These are phyloP conservation scores for Diaporthe vaccinii DNA, from an alignment of 2,329 filamentous ascomycete species.

Conservation along the genomic window DNA sequence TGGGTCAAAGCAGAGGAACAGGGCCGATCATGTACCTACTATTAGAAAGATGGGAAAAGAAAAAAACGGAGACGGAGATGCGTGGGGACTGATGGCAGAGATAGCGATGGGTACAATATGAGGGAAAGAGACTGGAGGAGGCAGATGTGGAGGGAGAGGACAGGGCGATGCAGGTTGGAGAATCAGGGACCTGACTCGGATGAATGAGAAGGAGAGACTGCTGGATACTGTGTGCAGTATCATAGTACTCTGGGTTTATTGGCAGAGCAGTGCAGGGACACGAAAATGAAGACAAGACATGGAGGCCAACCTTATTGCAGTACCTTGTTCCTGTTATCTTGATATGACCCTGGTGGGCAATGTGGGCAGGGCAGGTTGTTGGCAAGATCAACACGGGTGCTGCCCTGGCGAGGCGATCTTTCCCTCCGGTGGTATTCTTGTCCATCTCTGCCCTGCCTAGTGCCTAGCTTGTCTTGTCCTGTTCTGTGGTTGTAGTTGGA, in stretches of 20 bases:
- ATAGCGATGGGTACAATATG: not conserved
- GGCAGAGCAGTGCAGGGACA: conserved; percentile 12
- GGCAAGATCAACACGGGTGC: conserved; percentile 6
- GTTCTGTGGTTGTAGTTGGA: not conserved
- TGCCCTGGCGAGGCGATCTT: conserved; percentile 15
- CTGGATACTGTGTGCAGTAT: conserved; percentile 5
- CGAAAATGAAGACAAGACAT: conserved; percentile 17
- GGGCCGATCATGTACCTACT: conserved; percentile 22
- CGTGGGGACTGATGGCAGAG: conserved; percentile 10
- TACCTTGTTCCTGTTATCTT: conserved; percentile 6
- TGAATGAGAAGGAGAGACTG: not conserved
- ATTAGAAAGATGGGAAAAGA: conserved; percentile 20
- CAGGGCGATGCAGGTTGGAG: conserved; percentile 19
- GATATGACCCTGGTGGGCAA: not conserved
- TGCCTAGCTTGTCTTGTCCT: not conserved
- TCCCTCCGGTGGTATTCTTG: not conserved
- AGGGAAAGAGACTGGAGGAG: not conserved
- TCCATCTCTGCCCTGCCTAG: not conserved
- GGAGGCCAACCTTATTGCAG: not conserved
- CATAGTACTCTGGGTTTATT: conserved; percentile 1
- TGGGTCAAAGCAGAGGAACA: conserved; percentile 10
- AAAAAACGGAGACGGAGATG: conserved; percentile 1
- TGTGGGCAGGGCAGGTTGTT: not conserved
- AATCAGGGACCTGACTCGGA: conserved; percentile 25
- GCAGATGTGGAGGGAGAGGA: conserved; percentile 5